A percentile compares a stretch with the other conserved stretches of the same genome.
These are phyloP conservation scores for Cenococcum geophilum DNA, from an alignment of 495 filamentous ascomycete genomes.

Conservation along the genomic window DNA sequence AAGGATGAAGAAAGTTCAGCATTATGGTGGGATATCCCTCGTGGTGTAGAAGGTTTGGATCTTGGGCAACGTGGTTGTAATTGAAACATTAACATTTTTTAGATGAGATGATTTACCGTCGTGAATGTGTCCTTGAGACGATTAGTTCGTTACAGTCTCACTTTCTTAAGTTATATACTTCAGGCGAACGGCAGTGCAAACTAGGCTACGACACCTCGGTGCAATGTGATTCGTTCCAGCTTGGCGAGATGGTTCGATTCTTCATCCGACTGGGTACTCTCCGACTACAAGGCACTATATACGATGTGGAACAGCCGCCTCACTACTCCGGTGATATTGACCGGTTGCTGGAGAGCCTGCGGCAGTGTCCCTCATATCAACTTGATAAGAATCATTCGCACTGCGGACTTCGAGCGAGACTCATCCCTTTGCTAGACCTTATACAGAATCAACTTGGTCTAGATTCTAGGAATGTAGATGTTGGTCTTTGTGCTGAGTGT, in stretches of 20 bases:
- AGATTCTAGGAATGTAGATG: conserved; percentile 29
- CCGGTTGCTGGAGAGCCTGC: conserved; percentile 48
- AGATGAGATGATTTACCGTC: conserved; percentile 69
- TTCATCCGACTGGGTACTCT: conserved; percentile 48
- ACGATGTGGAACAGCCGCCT: conserved; percentile 29
- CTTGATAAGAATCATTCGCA: conserved; percentile 70
- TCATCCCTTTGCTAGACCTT: conserved; percentile 62
- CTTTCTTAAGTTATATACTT: conserved; percentile 64
- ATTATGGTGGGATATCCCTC: conserved; percentile 69
- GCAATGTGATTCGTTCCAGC: conserved; percentile 78
- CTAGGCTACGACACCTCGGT: conserved; percentile 67
- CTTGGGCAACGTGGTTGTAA: conserved; percentile 7
- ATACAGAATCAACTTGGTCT: conserved; percentile 43
- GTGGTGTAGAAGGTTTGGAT: conserved; percentile 62
- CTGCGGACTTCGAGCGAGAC: conserved; percentile 64
- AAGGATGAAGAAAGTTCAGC: conserved; percentile 41
- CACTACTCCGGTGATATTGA: conserved; percentile 45
- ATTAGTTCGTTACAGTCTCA: conserved; percentile 69
- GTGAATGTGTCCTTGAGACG: conserved; percentile 64
- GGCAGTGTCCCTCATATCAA: conserved; percentile 67
- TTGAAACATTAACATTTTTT: conserved; percentile 5
- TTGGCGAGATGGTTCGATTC: conserved; percentile 81
- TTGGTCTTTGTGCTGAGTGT: conserved; percentile 43
- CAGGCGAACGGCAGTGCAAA: conserved; percentile 57
- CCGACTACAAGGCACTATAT: conserved; percentile 39